phyloP scores from a whole-genome alignment of 306 rosid species.

The Psophocarpus tetragonolobus region DNA sequence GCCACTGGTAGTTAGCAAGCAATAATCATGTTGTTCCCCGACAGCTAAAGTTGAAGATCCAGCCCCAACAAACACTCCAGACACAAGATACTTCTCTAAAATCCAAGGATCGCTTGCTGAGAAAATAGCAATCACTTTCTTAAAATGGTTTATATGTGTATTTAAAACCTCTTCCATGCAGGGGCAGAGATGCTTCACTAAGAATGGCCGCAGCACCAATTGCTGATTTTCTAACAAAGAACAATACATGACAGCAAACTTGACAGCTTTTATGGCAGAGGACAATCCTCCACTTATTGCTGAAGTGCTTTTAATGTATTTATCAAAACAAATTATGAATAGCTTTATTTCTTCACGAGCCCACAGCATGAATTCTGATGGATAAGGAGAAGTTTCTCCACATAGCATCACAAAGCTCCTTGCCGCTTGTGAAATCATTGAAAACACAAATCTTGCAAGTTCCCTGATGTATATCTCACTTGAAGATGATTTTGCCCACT shows the following conservation, averaged over 20 bases:
- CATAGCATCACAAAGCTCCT: constrained; percentile 55
- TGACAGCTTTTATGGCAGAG: constrained; percentile 46
- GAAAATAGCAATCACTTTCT: constrained; percentile 60
- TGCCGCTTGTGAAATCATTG: constrained; percentile 71
- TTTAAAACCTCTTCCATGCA: constrained; percentile 57
- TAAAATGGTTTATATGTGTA: constrained; percentile 57
- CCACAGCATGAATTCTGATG: constrained; percentile 58
- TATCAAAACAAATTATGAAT: constrained; percentile 50
- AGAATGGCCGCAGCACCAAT: constrained; percentile 50
- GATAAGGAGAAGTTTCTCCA: constrained; percentile 56
- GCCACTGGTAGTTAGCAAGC: constrained; percentile 72
- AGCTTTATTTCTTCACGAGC: constrained; percentile 51
- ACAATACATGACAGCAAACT: constrained; percentile 54
- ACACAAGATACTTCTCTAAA: constrained; percentile 62
- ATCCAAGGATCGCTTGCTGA: constrained; percentile 65
- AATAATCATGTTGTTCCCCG: constrained; percentile 54
- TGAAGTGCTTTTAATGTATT: constrained; percentile 45
- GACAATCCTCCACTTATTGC: constrained; percentile 52
- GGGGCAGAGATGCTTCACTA: constrained; percentile 53
- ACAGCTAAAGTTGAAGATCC: constrained; percentile 40
- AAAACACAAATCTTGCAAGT: constrained; percentile 64
- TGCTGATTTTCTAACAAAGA: constrained; percentile 61
- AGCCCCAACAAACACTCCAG: constrained; percentile 53
- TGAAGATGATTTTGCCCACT: constrained; percentile 41
- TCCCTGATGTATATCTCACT: constrained; percentile 47